Percentiles rank a stretch among this genome's conserved stretches.
Conservation (phyloP, 305 asterid species). For the Fraxinus latifolia region DNA sequence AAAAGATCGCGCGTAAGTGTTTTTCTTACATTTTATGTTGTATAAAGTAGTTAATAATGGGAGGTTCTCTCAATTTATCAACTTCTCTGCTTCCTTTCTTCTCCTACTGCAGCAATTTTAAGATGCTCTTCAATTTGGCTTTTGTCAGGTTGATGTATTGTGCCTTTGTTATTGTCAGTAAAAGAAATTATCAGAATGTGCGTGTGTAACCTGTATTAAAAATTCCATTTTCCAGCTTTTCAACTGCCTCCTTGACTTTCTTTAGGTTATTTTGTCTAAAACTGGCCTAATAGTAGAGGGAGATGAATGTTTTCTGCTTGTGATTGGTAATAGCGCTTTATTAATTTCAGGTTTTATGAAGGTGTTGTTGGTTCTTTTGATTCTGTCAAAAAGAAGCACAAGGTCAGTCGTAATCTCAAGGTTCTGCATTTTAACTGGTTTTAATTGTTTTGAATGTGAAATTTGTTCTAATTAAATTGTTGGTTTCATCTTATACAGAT, state of each 20-base stretch:
- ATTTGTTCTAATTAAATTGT: conserved; percentile 11
- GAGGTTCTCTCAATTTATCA: background rate
- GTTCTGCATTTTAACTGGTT: background rate
- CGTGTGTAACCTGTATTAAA: background rate
- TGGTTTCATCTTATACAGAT: conserved; percentile 46
- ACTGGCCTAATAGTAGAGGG: background rate
- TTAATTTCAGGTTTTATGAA: conserved; percentile 65
- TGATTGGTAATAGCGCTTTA: conserved; percentile 18
- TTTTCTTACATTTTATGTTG: conserved; percentile 14
- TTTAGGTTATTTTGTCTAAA: background rate
- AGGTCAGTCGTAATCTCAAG: conserved; percentile 42
- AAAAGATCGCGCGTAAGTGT: conserved; percentile 60
- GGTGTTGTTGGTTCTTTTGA: conserved; percentile 71
- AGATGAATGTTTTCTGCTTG: conserved; percentile 5
- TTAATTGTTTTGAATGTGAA: conserved; percentile 3
- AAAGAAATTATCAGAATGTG: background rate
- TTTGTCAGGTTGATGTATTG: background rate
- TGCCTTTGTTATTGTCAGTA: background rate
- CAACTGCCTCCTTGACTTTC: background rate
- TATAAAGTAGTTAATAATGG: conserved; percentile 3
- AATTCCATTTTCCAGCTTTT: background rate
- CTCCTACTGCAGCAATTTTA: background rate
- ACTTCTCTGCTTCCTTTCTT: background rate
- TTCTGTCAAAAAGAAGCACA: conserved; percentile 71
- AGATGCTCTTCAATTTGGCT: background rate